phyloP scores from a whole-genome alignment of 495 filamentous ascomycete species.

The Podospora fimiseda region DNA sequence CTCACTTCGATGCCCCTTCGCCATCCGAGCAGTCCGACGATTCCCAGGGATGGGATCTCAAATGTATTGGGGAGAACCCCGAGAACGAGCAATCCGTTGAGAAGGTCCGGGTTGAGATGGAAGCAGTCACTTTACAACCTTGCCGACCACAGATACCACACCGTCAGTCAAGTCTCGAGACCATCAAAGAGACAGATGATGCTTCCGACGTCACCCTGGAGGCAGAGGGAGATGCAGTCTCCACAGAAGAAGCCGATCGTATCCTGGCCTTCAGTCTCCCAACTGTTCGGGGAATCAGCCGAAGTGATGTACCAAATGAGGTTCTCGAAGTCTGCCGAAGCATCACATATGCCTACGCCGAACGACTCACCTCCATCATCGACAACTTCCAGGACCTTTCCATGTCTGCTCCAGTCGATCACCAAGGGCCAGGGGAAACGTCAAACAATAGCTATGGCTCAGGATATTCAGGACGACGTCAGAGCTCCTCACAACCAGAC shows the following conservation, averaged over 20 bases:
- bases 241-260: conserved; percentile 1
- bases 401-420: neutral
- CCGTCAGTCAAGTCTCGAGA: neutral
- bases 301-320: neutral
- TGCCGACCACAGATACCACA: neutral
- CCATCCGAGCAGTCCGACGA: neutral
- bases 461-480: neutral
- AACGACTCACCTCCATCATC: neutral
- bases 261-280: conserved; percentile 1
- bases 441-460: too few relatives aligned
- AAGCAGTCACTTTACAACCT: neutral
- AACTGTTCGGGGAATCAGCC: conserved; percentile 1
- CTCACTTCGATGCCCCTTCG: neutral
- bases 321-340: neutral
- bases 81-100: neutral
- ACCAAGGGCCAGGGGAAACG: too few relatives aligned
- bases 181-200: neutral
- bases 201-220: neutral
- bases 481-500: neutral
- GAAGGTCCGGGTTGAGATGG: neutral
- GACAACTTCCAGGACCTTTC: neutral
- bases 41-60: conserved; percentile 1
- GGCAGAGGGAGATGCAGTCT: neutral
- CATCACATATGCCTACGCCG: conserved; percentile 4
- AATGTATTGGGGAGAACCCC: neutral